Base-by-base conservation (phyloP, 179 eudicot species). In the Silene coronaria region DNA sequence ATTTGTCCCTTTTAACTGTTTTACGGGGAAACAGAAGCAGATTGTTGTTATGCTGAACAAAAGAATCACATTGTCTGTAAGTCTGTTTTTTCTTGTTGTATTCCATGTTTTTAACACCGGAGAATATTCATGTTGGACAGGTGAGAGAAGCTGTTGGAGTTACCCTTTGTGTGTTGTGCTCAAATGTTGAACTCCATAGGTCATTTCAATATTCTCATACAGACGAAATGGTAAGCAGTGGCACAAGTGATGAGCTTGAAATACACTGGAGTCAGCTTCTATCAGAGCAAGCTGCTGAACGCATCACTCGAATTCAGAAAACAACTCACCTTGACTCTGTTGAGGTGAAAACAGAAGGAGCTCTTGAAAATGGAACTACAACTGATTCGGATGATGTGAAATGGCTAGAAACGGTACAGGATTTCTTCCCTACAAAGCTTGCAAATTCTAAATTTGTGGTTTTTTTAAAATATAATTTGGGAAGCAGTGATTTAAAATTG, bases 351-450 rank as follows among this genome's bases (percentile, higher is more conserved):
- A 76, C 78, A 65, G 89, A 82, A 63, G 66, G n/a, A 60, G 76
- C 51, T 38, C 66, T 58, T 65, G 88, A 83, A 72, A 88, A 88
- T 71, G 96, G 87, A 70, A 48, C 66, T 21, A 77, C 78, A 69
- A 85, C 67, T 83, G 97, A 89, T 80, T 84, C 86, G 76, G 93
- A 96, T 84, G 99, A 93, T 85, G 83, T 91, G 55, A 93, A 91
- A 78, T 93, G 99, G 99, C 90, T 96, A 97, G 99, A 96, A 87
- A 93, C 99, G 93, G 99, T 96, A 93, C 17, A 45, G 42, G 63
- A 53, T 8, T 69, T 38, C 23, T 73, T 45, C 62, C 7, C 2
- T 66, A 19, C 13, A 19, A 51, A 60, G 23, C 6, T 12, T 60
- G 21, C 6, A 27, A 38, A 13, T 53, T 70, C 5, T 17, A 36